Percentiles rank a stretch among this genome's conserved stretches.
These are phyloP conservation scores for Cladosporium halotolerans DNA, from an alignment of 2,329 filamentous ascomycete genomes.

Conservation along the genomic window DNA sequence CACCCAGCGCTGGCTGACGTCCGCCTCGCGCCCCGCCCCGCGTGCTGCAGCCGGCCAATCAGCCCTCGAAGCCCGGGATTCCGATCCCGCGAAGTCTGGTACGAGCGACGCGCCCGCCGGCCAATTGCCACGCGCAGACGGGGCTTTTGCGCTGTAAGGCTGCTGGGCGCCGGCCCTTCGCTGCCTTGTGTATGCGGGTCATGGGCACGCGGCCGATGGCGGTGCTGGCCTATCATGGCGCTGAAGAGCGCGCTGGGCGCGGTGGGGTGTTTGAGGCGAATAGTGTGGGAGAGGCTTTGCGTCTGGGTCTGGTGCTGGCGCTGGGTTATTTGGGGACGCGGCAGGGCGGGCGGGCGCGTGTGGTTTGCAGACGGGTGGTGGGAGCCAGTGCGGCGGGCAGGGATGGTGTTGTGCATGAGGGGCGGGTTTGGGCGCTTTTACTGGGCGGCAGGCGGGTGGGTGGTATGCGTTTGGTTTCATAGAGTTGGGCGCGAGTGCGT, in stretches of 20 bases:
- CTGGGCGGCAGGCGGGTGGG: not conserved
- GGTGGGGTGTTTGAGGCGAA: constrained; percentile 11
- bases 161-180: too few species aligned
- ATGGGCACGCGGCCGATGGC: constrained; percentile 5
- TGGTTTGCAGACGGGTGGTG: too few species aligned
- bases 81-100: constrained; percentile 1
- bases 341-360: too few species aligned
- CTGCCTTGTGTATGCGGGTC: constrained; percentile 3
- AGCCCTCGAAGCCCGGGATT: not conserved
- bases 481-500: too few species aligned
- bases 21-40: too few species aligned
- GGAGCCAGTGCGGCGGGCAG: not conserved
- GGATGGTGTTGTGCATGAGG: constrained; percentile 6
- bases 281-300: too few species aligned
- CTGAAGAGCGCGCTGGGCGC: not conserved
- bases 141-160: not conserved
- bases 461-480: too few species aligned
- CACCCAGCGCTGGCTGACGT: too few species aligned
- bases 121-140: constrained; percentile 1
- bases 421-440: not conserved
- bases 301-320: too few species aligned
- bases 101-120: not conserved
- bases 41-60: not conserved
- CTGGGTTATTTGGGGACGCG: too few species aligned
- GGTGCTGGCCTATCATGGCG: constrained; percentile 6